These are phyloP conservation scores for Aquanectria penicillioides DNA, from an alignment of 2,329 filamentous ascomycete species.

Conservation along the genomic window DNA sequence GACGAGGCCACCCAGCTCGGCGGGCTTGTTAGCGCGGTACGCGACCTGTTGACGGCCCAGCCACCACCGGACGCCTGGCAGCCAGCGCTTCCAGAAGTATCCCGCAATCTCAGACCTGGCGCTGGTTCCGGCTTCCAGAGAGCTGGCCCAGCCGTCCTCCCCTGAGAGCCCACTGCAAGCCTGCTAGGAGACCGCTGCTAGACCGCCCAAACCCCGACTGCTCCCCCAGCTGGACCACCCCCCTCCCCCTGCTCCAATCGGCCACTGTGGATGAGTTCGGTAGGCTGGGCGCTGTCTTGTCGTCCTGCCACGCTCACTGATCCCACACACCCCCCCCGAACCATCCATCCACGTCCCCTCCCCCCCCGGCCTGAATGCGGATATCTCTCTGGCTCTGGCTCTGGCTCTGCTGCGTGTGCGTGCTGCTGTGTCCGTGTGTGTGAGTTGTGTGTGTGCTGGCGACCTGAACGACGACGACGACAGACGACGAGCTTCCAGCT, in stretches of 20 bases:
- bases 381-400: constrained; percentile 38
- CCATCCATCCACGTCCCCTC: constrained; percentile 37
- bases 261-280: neutral
- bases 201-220: neutral
- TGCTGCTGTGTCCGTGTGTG: constrained; percentile 5
- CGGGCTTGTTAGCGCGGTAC: constrained; percentile 18
- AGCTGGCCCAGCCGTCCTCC: neutral
- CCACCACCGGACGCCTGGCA: constrained; percentile 1
- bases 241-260: too few species aligned
- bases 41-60: neutral
- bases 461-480: constrained; percentile 32
- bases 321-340: constrained; percentile 39
- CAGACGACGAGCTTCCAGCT: constrained; percentile 20
- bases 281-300: constrained; percentile 30
- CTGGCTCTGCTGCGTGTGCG: constrained; percentile 14
- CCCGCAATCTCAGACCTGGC: constrained; percentile 12
- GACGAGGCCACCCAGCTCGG: too few species aligned
- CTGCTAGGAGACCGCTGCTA: too few species aligned
- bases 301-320: constrained; percentile 35
- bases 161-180: neutral
- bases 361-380: constrained; percentile 37
- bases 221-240: neutral
- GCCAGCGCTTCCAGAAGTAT: constrained; percentile 3
- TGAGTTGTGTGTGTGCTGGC: constrained; percentile 39
- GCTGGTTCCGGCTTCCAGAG: constrained; percentile 6